Conservation (phyloP, 2,329 filamentous ascomycete species). For the Paracoccidioides lutzii region DNA sequence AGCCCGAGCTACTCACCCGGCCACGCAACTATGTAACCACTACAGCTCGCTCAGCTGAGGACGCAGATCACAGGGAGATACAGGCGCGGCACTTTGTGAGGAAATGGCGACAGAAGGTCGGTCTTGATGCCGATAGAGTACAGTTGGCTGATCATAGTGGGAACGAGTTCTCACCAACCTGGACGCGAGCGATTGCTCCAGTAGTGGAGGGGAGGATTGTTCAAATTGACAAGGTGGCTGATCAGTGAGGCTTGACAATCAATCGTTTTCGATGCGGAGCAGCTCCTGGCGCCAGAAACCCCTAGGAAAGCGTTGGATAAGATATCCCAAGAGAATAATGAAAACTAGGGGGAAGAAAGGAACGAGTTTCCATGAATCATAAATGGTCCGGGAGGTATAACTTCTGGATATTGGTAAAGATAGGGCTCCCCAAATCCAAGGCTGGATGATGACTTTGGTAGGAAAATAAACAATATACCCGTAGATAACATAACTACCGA, state of each 20-base stretch:
- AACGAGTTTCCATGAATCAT: too few relatives aligned
- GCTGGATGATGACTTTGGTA: too few relatives aligned
- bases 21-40: constrained; percentile 28
- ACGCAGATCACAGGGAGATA: constrained; percentile 44
- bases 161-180: constrained; percentile 46
- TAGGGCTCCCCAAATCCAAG: too few relatives aligned
- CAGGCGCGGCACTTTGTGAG: constrained; percentile 56
- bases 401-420: too few relatives aligned
- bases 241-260: background rate
- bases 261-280: too few relatives aligned
- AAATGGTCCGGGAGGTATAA: too few relatives aligned
- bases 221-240: constrained; percentile 1
- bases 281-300: too few relatives aligned
- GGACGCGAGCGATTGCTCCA: constrained; percentile 71
- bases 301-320: too few relatives aligned
- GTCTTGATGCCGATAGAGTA: constrained; percentile 42
- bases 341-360: too few relatives aligned
- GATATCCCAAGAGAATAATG: too few relatives aligned
- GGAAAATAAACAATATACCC: too few relatives aligned
- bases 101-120: constrained; percentile 60
- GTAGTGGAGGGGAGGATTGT: constrained; percentile 62
- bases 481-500: too few relatives aligned
- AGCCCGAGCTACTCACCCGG: constrained; percentile 27
- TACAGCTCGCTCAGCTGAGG: constrained; percentile 29
- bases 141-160: constrained; percentile 40